Conservation (phyloP, 2,329 filamentous ascomycete species). For the Cladosporium velox region DNA sequence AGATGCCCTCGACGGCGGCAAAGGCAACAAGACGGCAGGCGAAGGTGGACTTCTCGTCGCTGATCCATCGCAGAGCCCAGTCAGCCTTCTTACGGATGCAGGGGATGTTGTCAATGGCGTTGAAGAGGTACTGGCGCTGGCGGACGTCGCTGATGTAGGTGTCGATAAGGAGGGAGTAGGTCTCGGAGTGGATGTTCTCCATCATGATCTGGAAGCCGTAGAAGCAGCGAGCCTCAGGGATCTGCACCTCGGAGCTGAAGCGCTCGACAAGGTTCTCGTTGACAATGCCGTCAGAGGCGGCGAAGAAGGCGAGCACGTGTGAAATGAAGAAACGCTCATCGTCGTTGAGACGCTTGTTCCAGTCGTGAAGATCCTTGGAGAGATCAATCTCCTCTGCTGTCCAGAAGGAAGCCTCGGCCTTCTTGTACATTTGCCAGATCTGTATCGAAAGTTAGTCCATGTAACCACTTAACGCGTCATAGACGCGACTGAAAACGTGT, state of each 20-base stretch:
- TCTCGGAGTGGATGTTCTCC: slow-evolving; percentile 99
- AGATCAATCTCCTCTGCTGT: slow-evolving; percentile 99
- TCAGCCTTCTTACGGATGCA: slow-evolving; percentile 99
- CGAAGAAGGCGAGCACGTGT: slow-evolving; percentile 98
- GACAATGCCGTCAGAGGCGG: slow-evolving; percentile 97
- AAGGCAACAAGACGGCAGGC: slow-evolving; percentile 95
- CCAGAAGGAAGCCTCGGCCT: slow-evolving; percentile 99
- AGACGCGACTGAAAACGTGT: slow-evolving; percentile 56
- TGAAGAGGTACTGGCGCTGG: slow-evolving; percentile 93
- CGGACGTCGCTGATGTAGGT: slow-evolving; percentile 98
- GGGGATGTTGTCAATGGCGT: slow-evolving; percentile 97
- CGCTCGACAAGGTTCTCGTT: slow-evolving; percentile 99
- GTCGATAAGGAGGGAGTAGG: slow-evolving; percentile 97
- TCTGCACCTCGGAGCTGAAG: slow-evolving; percentile 94
- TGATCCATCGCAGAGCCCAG: slow-evolving; percentile 95
- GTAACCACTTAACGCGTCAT: slow-evolving; percentile 34
- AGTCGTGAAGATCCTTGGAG: slow-evolving; percentile 98
- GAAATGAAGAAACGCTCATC: slow-evolving; percentile 99
- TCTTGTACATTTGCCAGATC: slow-evolving; percentile 99
- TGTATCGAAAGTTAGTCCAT: slow-evolving; percentile 45
- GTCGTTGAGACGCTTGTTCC: slow-evolving; percentile 95
- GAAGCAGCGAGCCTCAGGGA: slow-evolving; percentile 98
- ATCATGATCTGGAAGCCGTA: slow-evolving; percentile 99
- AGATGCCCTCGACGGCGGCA: slow-evolving; percentile 97
- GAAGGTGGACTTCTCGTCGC: slow-evolving; percentile 90